phyloP scores from a whole-genome alignment of 1,284 basidiomycete species.

The Microbotryum lychnidis-dioicae region DNA sequence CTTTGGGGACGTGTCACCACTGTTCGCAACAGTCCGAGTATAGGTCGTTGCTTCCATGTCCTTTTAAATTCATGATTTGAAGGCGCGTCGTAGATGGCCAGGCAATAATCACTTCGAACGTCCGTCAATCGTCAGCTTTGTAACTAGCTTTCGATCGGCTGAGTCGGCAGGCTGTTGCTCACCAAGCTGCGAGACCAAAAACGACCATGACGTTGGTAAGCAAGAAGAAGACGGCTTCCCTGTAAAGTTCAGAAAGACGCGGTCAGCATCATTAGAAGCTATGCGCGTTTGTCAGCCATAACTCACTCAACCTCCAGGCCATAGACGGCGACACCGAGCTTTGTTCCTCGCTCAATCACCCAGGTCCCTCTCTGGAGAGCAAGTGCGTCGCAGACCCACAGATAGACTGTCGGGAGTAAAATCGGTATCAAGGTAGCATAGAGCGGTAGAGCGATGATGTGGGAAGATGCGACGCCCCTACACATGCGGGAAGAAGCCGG shows the following conservation, averaged over 20 bases:
- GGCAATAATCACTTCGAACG: slow-evolving; percentile 19
- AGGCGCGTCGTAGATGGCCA: slow-evolving; percentile 15
- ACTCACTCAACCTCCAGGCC: slow-evolving; percentile 34
- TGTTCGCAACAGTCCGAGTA: neutral
- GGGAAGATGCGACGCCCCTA: slow-evolving; percentile 28
- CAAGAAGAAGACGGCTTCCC: slow-evolving; percentile 38
- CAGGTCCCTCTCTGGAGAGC: slow-evolving; percentile 36
- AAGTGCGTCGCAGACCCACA: slow-evolving; percentile 35
- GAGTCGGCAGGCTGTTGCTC: neutral
- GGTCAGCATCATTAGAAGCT: no score
- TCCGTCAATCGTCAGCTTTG: neutral
- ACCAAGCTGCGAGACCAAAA: slow-evolving; percentile 33
- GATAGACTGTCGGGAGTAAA: slow-evolving; percentile 33
- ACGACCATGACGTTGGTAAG: slow-evolving; percentile 36
- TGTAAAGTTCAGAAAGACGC: slow-evolving; percentile 7
- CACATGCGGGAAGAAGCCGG: no score
- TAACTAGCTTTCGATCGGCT: neutral
- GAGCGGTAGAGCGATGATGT: slow-evolving; percentile 21
- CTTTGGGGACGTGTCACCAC: no score
- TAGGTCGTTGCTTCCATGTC: no score
- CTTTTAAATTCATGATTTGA: neutral
- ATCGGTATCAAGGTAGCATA: slow-evolving; percentile 24
- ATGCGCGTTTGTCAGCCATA: neutral
- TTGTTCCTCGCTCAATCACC: slow-evolving; percentile 35
- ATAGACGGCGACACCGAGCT: slow-evolving; percentile 28